These are phyloP conservation scores for Erigeron canadensis DNA, from an alignment of 129 eudicot species.

Conservation along the genomic window DNA sequence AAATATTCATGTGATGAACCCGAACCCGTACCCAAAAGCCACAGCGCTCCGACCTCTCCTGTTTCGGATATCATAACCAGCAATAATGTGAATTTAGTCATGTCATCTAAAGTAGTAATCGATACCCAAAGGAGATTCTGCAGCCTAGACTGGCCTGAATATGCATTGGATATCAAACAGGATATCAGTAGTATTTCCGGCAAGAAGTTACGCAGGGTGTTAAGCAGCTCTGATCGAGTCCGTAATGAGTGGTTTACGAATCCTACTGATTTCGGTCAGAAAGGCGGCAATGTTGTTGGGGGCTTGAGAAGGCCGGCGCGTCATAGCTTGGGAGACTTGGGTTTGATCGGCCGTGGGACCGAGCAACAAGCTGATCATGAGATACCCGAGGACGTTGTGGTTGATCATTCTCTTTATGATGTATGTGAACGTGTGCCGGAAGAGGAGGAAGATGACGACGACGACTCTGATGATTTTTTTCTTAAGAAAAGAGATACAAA, in stretches of 20 bases:
- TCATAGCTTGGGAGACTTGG: slow-evolving; percentile 69
- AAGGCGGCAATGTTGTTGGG: slow-evolving; percentile 9
- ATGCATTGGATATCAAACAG: slow-evolving; percentile 53
- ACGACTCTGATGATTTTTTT: slow-evolving; percentile 24
- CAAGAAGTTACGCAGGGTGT: slow-evolving; percentile 56
- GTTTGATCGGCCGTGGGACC: slow-evolving; percentile 40
- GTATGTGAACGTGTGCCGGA: slow-evolving; percentile 49
- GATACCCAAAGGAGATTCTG: slow-evolving; percentile 26
- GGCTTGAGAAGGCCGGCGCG: slow-evolving; percentile 59
- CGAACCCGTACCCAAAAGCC: slow-evolving; percentile 58
- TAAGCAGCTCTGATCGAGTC: slow-evolving; percentile 57
- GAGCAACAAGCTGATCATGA: slow-evolving; percentile 44
- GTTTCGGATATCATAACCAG: slow-evolving; percentile 37
- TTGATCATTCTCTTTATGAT: slow-evolving; percentile 49
- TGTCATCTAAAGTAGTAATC: not conserved
- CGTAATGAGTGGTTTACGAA: slow-evolving; percentile 48
- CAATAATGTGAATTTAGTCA: slow-evolving; percentile 26
- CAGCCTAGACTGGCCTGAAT: slow-evolving; percentile 75
- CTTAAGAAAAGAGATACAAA: slow-evolving; percentile 31
- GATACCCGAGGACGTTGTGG: too few relatives aligned
- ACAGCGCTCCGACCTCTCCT: slow-evolving; percentile 93
- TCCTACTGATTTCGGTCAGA: slow-evolving; percentile 21
- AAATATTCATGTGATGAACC: slow-evolving; percentile 55
- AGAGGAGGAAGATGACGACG: slow-evolving; percentile 52
- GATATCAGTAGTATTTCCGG: slow-evolving; percentile 44